Evolutionary conservation across 2,329 filamentous ascomycete genomes (phyloP).

Genomic region (Chaetomium globosum): DNA sequence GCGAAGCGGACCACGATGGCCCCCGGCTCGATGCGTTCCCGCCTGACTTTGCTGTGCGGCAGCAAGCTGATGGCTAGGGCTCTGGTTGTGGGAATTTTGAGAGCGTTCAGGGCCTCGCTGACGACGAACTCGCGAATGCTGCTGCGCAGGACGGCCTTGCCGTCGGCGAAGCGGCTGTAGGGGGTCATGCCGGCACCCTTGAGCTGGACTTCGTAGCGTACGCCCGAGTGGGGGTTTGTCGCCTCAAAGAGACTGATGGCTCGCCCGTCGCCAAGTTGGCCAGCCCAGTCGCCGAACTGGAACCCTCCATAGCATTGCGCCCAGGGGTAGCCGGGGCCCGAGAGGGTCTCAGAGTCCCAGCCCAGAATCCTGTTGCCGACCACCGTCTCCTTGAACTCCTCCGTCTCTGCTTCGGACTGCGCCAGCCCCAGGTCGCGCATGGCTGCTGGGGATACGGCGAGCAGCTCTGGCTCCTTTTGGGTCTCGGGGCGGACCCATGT

Average conservation of each 20-base stretch:
- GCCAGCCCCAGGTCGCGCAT: conserved; percentile 79
- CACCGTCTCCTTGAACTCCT: conserved; percentile 76
- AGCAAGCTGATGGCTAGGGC: conserved; percentile 80
- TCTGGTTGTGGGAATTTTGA: conserved; percentile 82
- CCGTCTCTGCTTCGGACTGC: conserved; percentile 65
- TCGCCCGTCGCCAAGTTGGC: conserved; percentile 90
- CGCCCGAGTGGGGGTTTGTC: conserved; percentile 71
- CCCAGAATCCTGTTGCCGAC: conserved; percentile 82
- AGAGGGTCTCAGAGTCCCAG: conserved; percentile 62
- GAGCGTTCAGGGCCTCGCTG: conserved; percentile 82
- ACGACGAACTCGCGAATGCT: conserved; percentile 95
- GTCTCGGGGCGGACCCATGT: conserved; percentile 86
- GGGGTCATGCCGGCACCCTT: conserved; percentile 94
- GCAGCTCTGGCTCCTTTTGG: conserved; percentile 72
- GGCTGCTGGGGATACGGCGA: conserved; percentile 77
- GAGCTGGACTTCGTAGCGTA: conserved; percentile 84
- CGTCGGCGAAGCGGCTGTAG: conserved; percentile 95
- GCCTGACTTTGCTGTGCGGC: conserved; percentile 70
- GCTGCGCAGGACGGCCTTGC: conserved; percentile 87
- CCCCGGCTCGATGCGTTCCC: conserved; percentile 83
- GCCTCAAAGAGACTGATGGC: conserved; percentile 94
- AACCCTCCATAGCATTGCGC: conserved; percentile 95
- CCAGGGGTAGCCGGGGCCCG: conserved; percentile 77
- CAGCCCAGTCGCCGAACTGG: conserved; percentile 85
- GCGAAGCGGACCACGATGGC: conserved; percentile 93